phyloP scores from a whole-genome alignment of 2,329 filamentous ascomycete species.

The Calonectria leucothoes region DNA sequence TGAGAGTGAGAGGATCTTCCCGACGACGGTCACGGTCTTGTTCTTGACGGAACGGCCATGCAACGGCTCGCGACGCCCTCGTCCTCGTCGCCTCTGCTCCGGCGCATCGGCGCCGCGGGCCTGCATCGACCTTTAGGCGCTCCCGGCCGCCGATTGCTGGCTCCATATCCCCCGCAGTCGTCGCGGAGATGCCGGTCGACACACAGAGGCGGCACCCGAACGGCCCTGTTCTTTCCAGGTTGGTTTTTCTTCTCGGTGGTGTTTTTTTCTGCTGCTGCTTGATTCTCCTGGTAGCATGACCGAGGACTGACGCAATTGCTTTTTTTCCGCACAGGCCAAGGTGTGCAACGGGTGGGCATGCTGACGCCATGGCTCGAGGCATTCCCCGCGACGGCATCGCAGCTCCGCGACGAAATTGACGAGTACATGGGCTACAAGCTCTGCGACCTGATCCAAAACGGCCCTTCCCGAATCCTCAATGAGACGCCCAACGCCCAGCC shows the following conservation, averaged over 20 bases:
- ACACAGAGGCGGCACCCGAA: constrained; percentile 55
- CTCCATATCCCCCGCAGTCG: constrained; percentile 17
- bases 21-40: constrained; percentile 29
- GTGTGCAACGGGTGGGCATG: constrained; percentile 92
- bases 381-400: constrained; percentile 81
- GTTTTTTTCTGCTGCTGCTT: background rate
- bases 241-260: background rate
- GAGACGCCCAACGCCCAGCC: constrained; percentile 91
- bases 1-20: constrained; percentile 34
- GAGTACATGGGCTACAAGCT: constrained; percentile 78
- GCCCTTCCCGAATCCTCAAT: constrained; percentile 81
- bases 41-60: constrained; percentile 46
- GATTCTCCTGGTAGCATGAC: background rate
- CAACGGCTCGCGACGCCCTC: constrained; percentile 43
- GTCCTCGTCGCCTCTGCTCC: constrained; percentile 36
- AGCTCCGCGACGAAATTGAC: constrained; percentile 90
- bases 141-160: constrained; percentile 22
- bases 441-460: constrained; percentile 81
- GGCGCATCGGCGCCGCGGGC: constrained; percentile 40
- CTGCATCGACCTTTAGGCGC: constrained; percentile 21
- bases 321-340: constrained; percentile 74
- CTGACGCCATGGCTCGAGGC: constrained; percentile 85
- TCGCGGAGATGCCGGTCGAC: constrained; percentile 47
- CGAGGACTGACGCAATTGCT: background rate
- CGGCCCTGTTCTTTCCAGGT: constrained; percentile 73